Evolutionary conservation across 352 stramenopile genomes (phyloP).

Genomic region (Albugo laibachii): DNA sequence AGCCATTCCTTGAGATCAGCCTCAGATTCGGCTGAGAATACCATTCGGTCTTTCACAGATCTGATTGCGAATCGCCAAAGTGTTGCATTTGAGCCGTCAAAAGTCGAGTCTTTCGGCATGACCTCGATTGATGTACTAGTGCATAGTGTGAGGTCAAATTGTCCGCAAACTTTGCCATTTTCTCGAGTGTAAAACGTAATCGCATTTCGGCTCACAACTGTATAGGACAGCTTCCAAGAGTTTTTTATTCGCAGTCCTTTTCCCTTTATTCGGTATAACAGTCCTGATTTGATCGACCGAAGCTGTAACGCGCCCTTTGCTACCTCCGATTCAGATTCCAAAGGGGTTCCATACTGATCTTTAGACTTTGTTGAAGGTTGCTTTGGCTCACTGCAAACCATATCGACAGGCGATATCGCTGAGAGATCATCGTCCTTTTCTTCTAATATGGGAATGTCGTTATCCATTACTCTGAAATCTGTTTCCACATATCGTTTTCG

Average conservation of each 20-base stretch:
- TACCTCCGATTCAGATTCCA: no score
- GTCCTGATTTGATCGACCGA: conserved; percentile 35
- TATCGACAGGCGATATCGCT: no score
- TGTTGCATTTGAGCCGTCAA: conserved; percentile 44
- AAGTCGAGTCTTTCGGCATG: conserved; percentile 63
- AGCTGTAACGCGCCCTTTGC: neutral
- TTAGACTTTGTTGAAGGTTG: no score
- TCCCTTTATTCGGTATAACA: conserved; percentile 14
- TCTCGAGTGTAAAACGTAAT: conserved; percentile 46
- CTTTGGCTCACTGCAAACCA: no score
- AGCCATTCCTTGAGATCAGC: conserved; percentile 75
- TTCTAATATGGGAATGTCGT: no score
- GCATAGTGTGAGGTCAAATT: conserved; percentile 54
- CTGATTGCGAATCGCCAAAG: conserved; percentile 71
- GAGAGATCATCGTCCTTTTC: no score
- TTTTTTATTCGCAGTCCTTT: no score
- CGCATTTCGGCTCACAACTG: no score
- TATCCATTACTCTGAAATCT: no score
- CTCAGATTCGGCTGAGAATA: conserved; percentile 61
- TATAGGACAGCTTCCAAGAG: conserved; percentile 29
- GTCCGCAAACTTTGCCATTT: conserved; percentile 34
- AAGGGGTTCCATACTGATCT: no score
- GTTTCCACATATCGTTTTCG: no score
- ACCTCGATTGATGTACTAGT: conserved; percentile 42
- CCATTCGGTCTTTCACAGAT: conserved; percentile 24